Percentiles rank a stretch among this genome's conserved stretches.
These are phyloP conservation scores for Dichotomocladium elegans DNA, from an alignment of 371 early-diverging fungal genomes.

Conservation along the genomic window DNA sequence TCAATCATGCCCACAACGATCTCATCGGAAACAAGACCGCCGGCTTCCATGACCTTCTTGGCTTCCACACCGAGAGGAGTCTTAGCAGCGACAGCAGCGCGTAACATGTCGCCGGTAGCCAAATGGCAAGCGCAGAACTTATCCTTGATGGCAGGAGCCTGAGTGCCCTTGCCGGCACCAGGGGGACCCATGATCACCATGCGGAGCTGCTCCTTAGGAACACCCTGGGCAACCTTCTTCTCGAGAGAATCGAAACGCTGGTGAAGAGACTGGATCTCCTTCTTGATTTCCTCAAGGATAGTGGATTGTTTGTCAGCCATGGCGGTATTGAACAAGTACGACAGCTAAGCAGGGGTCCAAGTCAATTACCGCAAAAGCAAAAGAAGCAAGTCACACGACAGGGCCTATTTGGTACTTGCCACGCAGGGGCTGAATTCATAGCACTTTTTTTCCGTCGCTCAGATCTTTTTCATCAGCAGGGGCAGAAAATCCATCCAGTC, in stretches of 20 bases:
- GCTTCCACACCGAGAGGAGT: slow-evolving; percentile 91
- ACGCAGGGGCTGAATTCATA: too few relatives aligned
- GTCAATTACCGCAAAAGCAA: too few relatives aligned
- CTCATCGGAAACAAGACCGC: slow-evolving; percentile 97
- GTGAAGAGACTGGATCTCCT: slow-evolving; percentile 48
- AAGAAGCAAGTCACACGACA: too few relatives aligned
- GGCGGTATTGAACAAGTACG: too few relatives aligned
- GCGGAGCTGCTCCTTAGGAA: slow-evolving; percentile 56
- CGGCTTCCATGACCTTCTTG: slow-evolving; percentile 98
- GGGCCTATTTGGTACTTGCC: too few relatives aligned
- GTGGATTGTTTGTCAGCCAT: slow-evolving; percentile 45
- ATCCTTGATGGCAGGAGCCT: slow-evolving; percentile 94
- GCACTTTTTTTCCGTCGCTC: too few relatives aligned
- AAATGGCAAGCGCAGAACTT: slow-evolving; percentile 95
- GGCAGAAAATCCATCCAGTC: too few relatives aligned
- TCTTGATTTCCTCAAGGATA: slow-evolving; percentile 54
- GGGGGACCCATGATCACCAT: slow-evolving; percentile 99
- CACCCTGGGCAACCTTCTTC: slow-evolving; percentile 40
- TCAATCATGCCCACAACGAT: slow-evolving; percentile 97
- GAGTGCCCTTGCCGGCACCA: slow-evolving; percentile 98
- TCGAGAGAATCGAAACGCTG: slow-evolving; percentile 47
- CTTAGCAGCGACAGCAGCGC: slow-evolving; percentile 93
- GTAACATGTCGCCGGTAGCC: slow-evolving; percentile 99
- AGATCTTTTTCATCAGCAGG: too few relatives aligned
- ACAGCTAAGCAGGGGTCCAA: too few relatives aligned